A percentile compares a stretch with the other conserved stretches of the same genome.
These are phyloP conservation scores for Mycosphaerella arachidis DNA, from an alignment of 2,329 filamentous ascomycete genomes.

Conservation along the genomic window DNA sequence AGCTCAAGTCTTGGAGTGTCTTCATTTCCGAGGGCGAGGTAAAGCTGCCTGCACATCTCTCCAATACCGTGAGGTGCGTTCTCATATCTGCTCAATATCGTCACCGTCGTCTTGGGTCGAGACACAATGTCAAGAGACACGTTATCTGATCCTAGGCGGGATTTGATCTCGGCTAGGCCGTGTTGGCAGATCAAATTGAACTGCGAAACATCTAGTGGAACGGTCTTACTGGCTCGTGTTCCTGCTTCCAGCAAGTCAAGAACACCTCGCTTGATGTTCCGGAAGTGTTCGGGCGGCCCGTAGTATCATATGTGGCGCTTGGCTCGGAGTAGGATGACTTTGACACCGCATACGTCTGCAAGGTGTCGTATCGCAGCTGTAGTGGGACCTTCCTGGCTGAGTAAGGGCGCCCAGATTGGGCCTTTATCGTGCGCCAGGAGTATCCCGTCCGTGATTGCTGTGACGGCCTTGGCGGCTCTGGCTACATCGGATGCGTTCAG, in stretches of 20 bases:
- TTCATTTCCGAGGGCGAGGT: too few species aligned
- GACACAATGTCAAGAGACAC: neutral
- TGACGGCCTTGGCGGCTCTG: slow-evolving; percentile 2
- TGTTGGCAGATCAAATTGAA: neutral
- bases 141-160: neutral
- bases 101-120: neutral
- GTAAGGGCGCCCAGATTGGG: neutral
- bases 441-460: neutral
- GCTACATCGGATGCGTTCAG: neutral
- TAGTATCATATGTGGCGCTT: neutral
- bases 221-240: neutral
- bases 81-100: neutral
- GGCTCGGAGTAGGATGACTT: neutral
- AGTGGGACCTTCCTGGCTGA: neutral
- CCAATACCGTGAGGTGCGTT: neutral
- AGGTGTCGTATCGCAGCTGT: neutral
- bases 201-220: neutral
- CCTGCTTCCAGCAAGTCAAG: neutral
- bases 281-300: neutral
- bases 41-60: too few species aligned
- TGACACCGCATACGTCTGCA: neutral
- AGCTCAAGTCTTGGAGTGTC: too few species aligned
- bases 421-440: slow-evolving; percentile 1
- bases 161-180: neutral
- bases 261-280: neutral